These are phyloP conservation scores for Arabidopsis hybrid DNA, from an alignment of 441 rosid genomes.

Conservation along the genomic window DNA sequence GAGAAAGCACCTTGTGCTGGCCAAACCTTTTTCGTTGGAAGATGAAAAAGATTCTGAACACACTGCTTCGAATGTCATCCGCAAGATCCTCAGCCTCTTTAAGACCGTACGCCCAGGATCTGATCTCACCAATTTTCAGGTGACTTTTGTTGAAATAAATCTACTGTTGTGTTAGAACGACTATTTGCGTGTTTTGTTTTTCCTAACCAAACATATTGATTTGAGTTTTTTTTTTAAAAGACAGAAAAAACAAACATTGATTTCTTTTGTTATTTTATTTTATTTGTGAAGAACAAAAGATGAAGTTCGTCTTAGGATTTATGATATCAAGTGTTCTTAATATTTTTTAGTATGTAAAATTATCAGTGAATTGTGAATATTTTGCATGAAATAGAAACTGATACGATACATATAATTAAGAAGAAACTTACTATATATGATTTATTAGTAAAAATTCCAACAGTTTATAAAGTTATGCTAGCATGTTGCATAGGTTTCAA, in stretches of 20 bases:
- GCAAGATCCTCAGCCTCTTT: conserved; percentile 63
- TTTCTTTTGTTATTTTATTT: no score
- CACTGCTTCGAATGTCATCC: conserved; percentile 60
- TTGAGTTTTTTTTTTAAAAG: no score
- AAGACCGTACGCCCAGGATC: conserved; percentile 72
- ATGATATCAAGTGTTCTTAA: not conserved
- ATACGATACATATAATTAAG: not conserved
- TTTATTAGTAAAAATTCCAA: not conserved
- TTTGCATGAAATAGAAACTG: not conserved
- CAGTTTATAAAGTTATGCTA: not conserved
- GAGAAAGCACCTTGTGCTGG: conserved; percentile 48
- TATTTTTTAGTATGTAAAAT: not conserved
- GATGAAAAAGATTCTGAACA: conserved; percentile 56
- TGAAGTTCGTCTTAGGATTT: not conserved
- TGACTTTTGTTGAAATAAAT: conserved; percentile 8
- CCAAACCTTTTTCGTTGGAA: conserved; percentile 55
- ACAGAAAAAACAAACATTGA: not conserved
- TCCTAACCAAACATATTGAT: no score
- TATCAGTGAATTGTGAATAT: not conserved
- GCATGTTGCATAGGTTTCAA: not conserved
- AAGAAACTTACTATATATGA: not conserved
- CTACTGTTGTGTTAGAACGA: not conserved
- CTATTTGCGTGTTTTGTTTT: not conserved
- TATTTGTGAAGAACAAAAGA: not conserved
- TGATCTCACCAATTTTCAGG: conserved; percentile 71